These are phyloP conservation scores for Pleurostoma richardsiae DNA, from an alignment of 2,329 filamentous ascomycete species.

Conservation along the genomic window DNA sequence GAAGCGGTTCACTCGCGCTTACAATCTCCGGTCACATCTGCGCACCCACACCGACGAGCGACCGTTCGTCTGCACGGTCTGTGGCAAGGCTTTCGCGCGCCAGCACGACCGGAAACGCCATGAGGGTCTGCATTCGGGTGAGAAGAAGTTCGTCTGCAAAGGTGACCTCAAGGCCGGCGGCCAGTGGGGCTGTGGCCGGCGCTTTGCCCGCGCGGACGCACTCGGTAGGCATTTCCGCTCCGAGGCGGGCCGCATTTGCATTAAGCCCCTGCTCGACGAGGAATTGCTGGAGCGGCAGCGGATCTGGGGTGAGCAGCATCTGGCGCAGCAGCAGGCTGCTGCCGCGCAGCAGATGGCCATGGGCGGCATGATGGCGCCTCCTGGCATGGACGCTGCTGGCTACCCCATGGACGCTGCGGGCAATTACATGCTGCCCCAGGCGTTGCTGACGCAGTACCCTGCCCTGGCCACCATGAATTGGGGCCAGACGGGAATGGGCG, in stretches of 20 bases:
- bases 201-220: conserved; percentile 93
- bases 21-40: conserved; percentile 91
- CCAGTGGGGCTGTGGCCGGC: conserved; percentile 87
- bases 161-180: conserved; percentile 79
- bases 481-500: conserved; percentile 55
- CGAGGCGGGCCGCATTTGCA: conserved; percentile 92
- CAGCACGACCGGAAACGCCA: conserved; percentile 97
- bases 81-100: conserved; percentile 92
- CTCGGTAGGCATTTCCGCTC: conserved; percentile 92
- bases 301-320: conserved; percentile 66
- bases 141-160: conserved; percentile 98
- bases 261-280: conserved; percentile 94
- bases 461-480: conserved; percentile 88
- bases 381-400: conserved; percentile 55
- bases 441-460: conserved; percentile 86
- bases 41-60: conserved; percentile 96
- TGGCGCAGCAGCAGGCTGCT: conserved; percentile 41
- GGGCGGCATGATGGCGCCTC: conserved; percentile 52
- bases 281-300: conserved; percentile 81
- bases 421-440: conserved; percentile 73
- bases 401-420: conserved; percentile 52
- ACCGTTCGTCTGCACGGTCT: conserved; percentile 95
- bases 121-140: conserved; percentile 90
- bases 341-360: conserved; percentile 47
- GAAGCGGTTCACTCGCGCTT: conserved; percentile 92